These are phyloP conservation scores for Zygosaccharomyces bailii DNA, from an alignment of 805 yeast species.

Conservation along the genomic window DNA sequence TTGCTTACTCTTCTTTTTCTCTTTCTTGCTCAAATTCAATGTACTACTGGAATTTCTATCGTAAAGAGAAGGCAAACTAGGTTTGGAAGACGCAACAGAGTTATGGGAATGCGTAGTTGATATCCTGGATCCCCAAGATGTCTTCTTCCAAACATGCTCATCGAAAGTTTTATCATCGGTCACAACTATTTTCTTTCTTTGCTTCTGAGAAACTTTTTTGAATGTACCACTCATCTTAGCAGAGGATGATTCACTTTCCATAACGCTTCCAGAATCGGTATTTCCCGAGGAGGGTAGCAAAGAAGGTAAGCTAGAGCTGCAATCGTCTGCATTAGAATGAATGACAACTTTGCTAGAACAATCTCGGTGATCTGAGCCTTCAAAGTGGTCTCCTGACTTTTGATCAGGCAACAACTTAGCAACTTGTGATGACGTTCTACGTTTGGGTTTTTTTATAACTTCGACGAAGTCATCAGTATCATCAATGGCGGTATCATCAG, in stretches of 20 bases:
- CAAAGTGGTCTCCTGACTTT: not conserved
- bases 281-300: conserved; percentile 7
- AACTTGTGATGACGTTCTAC: conserved; percentile 12
- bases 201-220: conserved; percentile 31
- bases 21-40: conserved; percentile 12
- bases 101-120: conserved; percentile 6
- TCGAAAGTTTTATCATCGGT: conserved; percentile 4
- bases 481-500: conserved; percentile 15
- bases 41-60: conserved; percentile 10
- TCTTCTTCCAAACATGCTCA: conserved; percentile 10
- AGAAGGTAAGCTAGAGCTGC: conserved; percentile 16
- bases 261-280: not conserved
- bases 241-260: conserved; percentile 7
- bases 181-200: conserved; percentile 21
- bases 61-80: conserved; percentile 26
- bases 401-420: not conserved
- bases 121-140: conserved; percentile 24
- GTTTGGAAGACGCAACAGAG: conserved; percentile 5
- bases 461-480: conserved; percentile 21
- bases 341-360: conserved; percentile 17
- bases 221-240: conserved; percentile 20
- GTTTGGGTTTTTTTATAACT: conserved; percentile 20
- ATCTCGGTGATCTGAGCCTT: not conserved
- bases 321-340: conserved; percentile 14
- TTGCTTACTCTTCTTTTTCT: conserved; percentile 9